Base-by-base conservation (phyloP, 257 asterid genomes). In the Nicotiana attenuata region DNA sequence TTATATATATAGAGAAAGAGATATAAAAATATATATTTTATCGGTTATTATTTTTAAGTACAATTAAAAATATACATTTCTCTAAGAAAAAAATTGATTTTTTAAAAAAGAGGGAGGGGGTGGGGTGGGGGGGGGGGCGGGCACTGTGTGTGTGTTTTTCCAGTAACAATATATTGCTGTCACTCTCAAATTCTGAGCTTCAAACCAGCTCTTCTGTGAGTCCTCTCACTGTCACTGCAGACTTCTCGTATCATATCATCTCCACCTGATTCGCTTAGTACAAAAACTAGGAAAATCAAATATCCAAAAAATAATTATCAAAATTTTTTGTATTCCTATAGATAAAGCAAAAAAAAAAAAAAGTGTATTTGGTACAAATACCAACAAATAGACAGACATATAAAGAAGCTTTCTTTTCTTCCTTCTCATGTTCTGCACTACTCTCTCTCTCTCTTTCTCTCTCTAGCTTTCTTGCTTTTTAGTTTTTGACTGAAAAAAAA, bases 141-240 rank as follows among this genome's bases (percentile, higher is more conserved):
- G n/a, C n/a, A 29, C 31, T 31, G 83, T 80, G 16, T 79, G 47
- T 45, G 82, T 16, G 47, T 59, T 13, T 11, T 71, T 38, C 13
- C 77, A 38, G 26, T 76, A 59, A 80, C 20, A 41, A 53, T 76
- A 81, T 60, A 73, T 71, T 82, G 81, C 80, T 77, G 92, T 93
- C 92, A 53, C 88, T 83, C 92, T 90, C 97, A 90, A 87, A 65
- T 84, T 90, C 90, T 83, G 93, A 88, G 88, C 90, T 90, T 82
- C 85, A 63, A 83, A 79, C 47, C 29, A 35, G 4, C 22, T 15
- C 3, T 68, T 29, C 52, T 71, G 8, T 13, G 38, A 73, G 63
- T 71, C 82, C 56, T 78, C 65, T 82, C 78, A 41, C 83, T 53
- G 73, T 84, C 87, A 67, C 88, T 83, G 60, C 94, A 88, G 88